Evolutionary conservation across 2,329 filamentous ascomycete species (phyloP).

Genomic region (Eurotiales sp.): DNA sequence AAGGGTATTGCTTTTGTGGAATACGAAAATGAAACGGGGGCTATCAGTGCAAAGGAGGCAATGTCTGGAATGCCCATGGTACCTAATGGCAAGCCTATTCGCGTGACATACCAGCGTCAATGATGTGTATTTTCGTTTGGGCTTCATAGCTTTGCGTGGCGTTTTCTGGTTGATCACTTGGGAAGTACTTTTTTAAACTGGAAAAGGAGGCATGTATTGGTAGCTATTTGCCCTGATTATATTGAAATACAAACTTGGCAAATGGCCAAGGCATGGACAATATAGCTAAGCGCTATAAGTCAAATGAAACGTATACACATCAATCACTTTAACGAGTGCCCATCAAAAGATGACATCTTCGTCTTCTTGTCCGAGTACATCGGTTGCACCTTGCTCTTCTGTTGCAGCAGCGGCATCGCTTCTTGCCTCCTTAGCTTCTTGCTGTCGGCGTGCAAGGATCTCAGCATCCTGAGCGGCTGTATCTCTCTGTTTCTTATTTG

Average conservation of each 20-base stretch:
- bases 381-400: constrained; percentile 45
- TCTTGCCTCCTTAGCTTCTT: constrained; percentile 36
- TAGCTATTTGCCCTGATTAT: constrained; percentile 11
- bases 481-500: constrained; percentile 77
- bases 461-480: constrained; percentile 68
- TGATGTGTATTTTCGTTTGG: constrained; percentile 39
- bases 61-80: constrained; percentile 80
- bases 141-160: constrained; percentile 12
- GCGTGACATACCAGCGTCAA: constrained; percentile 94
- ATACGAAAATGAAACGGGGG: constrained; percentile 84
- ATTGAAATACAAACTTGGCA: constrained; percentile 1
- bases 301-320: constrained; percentile 3
- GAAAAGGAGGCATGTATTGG: constrained; percentile 5
- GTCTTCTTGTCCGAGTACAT: constrained; percentile 73
- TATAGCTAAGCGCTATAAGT: constrained; percentile 3
- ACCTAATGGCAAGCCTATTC: constrained; percentile 71
- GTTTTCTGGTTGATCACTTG: constrained; percentile 8
- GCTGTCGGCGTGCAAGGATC: constrained; percentile 66
- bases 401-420: constrained; percentile 29
- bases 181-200: constrained; percentile 15
- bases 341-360: constrained; percentile 75
- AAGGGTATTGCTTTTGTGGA: constrained; percentile 93
- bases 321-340: neutral
- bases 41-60: constrained; percentile 90
- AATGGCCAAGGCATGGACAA: constrained; percentile 1